Conservation (phyloP, 371 early-diverging fungal genomes). For the Mucor circinelloides region DNA sequence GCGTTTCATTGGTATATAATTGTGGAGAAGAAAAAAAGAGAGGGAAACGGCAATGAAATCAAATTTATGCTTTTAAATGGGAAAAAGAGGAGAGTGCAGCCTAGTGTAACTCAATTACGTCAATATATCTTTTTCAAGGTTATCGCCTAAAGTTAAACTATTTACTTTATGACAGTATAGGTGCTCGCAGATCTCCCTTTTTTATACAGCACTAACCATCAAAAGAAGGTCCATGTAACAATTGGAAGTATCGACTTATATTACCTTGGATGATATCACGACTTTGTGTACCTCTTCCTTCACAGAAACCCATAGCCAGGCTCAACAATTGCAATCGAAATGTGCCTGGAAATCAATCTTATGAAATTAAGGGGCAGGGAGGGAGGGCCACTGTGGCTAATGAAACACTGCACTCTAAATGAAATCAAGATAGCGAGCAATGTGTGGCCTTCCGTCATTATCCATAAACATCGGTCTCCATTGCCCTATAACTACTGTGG, state of each 20-base stretch:
- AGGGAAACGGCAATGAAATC: background rate
- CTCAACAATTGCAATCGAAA: too few relatives aligned
- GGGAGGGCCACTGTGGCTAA: too few relatives aligned
- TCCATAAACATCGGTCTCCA: too few relatives aligned
- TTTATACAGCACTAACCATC: background rate
- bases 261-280: too few relatives aligned
- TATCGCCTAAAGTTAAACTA: background rate
- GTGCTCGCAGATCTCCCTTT: background rate
- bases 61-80: background rate
- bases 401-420: too few relatives aligned
- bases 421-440: too few relatives aligned
- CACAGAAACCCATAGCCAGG: too few relatives aligned
- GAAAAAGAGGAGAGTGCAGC: background rate
- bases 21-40: background rate
- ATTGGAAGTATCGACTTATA: background rate
- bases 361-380: too few relatives aligned
- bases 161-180: background rate
- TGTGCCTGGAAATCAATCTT: too few relatives aligned
- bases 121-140: background rate
- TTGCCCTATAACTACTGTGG: background rate
- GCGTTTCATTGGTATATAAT: slow-evolving; percentile 16
- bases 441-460: background rate
- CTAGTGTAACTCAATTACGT: slow-evolving; percentile 15
- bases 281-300: too few relatives aligned
- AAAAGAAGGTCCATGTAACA: background rate